phyloP scores from a whole-genome alignment of 345 rosid genomes.

The Eucalyptus tenuipes region DNA sequence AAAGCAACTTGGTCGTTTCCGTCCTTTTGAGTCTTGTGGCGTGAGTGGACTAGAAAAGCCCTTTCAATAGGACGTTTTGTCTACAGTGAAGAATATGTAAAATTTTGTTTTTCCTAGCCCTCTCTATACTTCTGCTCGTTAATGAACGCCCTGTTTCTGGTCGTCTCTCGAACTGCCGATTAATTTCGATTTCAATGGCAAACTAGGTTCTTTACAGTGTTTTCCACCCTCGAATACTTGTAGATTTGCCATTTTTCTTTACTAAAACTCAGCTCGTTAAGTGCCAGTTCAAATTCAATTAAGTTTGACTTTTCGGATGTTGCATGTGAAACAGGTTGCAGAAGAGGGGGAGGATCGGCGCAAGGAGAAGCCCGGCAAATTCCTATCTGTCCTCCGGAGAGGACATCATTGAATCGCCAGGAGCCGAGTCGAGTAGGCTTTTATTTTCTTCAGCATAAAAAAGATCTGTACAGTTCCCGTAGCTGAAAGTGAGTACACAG shows the following conservation, averaged over 20 bases:
- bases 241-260: background rate
- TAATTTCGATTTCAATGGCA: background rate
- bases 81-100: background rate
- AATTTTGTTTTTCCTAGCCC: background rate
- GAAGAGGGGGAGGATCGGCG: background rate
- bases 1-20: background rate
- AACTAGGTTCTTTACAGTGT: background rate
- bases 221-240: background rate
- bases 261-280: background rate
- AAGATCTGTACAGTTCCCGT: background rate
- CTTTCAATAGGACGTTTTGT: background rate
- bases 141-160: background rate
- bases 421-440: background rate
- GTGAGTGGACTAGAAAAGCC: background rate
- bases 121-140: background rate
- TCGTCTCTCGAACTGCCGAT: background rate
- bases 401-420: conserved; percentile 32
- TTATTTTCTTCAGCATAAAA: background rate
- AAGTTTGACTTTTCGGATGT: background rate
- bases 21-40: background rate
- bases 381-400: conserved; percentile 26
- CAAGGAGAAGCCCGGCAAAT: no score
- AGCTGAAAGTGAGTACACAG: background rate
- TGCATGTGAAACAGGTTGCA: conserved; percentile 36
- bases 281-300: background rate